Evolutionary conservation across 2,329 filamentous ascomycete genomes (phyloP).

Genomic region (Waltergamsia citrina): DNA sequence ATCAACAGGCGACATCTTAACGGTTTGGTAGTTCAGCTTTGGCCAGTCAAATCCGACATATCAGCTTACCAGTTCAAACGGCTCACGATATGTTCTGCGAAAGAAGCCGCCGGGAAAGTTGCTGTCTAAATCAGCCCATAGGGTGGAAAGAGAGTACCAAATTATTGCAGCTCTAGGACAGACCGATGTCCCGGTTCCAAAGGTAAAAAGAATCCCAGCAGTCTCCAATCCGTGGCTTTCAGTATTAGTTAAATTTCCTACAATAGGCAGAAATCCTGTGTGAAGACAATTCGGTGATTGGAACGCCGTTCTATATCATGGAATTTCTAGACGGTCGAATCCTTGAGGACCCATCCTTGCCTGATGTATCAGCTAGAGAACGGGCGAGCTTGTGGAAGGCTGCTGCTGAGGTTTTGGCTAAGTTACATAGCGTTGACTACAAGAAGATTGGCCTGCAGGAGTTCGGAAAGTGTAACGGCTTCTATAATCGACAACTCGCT

Average conservation of each 20-base stretch:
- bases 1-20: too few relatives aligned
- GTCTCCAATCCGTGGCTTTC: background rate
- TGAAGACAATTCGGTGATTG: slow-evolving; percentile 66
- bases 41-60: slow-evolving; percentile 5
- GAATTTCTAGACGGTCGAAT: slow-evolving; percentile 80
- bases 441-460: slow-evolving; percentile 50
- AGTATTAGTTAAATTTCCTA: background rate
- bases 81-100: slow-evolving; percentile 55
- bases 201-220: slow-evolving; percentile 10
- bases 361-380: slow-evolving; percentile 55
- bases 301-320: slow-evolving; percentile 90
- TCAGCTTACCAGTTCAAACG: slow-evolving; percentile 2
- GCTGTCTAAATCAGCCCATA: slow-evolving; percentile 78
- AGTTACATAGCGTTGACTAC: slow-evolving; percentile 64
- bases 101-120: slow-evolving; percentile 87
- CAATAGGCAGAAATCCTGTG: slow-evolving; percentile 63
- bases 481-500: slow-evolving; percentile 74
- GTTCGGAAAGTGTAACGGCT: slow-evolving; percentile 62
- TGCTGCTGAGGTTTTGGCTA: slow-evolving; percentile 70
- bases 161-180: slow-evolving; percentile 67
- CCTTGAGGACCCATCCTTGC: slow-evolving; percentile 72
- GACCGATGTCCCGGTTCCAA: slow-evolving; percentile 73
- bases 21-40: slow-evolving; percentile 2
- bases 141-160: slow-evolving; percentile 81
- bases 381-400: slow-evolving; percentile 70